phyloP scores from a whole-genome alignment of 495 filamentous ascomycete genomes.

The Ramalina intermedia region DNA sequence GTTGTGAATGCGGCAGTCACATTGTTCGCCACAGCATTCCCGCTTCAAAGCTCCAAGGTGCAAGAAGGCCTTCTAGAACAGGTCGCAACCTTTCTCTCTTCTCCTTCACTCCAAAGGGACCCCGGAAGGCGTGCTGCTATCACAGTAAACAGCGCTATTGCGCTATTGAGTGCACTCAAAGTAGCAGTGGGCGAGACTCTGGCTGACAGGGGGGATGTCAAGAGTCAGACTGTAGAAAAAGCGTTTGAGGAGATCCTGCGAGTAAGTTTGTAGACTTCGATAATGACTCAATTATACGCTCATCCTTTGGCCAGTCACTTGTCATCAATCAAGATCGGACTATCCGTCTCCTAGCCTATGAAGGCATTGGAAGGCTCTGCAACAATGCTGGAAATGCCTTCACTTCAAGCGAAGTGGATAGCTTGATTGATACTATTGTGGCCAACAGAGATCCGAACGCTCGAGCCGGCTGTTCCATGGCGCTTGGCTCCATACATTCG shows the following conservation, averaged over 20 bases:
- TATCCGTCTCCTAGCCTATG: constrained; percentile 71
- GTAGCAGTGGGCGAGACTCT: constrained; percentile 68
- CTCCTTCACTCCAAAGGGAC: constrained; percentile 66
- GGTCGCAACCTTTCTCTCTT: constrained; percentile 70
- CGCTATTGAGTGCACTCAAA: constrained; percentile 65
- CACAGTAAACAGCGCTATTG: constrained; percentile 75
- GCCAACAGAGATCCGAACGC: constrained; percentile 84
- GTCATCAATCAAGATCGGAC: constrained; percentile 71
- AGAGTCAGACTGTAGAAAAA: constrained; percentile 64
- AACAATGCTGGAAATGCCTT: constrained; percentile 76
- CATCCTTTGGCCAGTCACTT: constrained; percentile 36
- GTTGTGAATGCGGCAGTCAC: constrained; percentile 88
- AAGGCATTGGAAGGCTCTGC: constrained; percentile 81
- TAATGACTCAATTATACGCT: neutral
- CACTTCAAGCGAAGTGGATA: constrained; percentile 78
- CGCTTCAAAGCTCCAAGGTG: constrained; percentile 73
- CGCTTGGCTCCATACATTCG: constrained; percentile 83
- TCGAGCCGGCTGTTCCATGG: constrained; percentile 85
- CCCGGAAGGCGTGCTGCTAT: constrained; percentile 80
- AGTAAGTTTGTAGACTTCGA: constrained; percentile 22
- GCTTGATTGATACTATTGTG: constrained; percentile 86
- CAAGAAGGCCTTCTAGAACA: constrained; percentile 95
- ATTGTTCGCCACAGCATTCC: constrained; percentile 79
- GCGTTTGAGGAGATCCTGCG: constrained; percentile 71
- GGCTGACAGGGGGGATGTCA: constrained; percentile 59